Base-by-base conservation (phyloP, 2,329 filamentous ascomycete genomes). In the Penicillium fuscoglaucum region DNA sequence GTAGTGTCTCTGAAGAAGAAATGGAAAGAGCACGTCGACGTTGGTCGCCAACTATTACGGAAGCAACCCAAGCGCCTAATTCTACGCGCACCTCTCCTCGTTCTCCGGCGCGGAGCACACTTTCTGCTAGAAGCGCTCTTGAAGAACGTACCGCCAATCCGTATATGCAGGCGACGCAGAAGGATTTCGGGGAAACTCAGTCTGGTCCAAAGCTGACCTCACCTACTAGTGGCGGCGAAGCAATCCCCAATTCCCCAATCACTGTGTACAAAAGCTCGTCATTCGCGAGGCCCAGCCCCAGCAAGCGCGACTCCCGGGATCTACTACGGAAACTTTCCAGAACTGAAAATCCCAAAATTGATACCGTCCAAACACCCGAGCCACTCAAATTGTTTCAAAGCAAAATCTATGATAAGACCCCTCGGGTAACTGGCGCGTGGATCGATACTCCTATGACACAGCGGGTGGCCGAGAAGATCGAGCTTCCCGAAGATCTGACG, bases 371-470 rank as follows among this genome's bases (percentile, higher is more conserved):
- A 50, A 78, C 75, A 0, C 76, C 75, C 3, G 71, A 76, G 39
- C 66, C 66, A 46, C 58, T 66, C 26, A 76, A 72, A 52, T 50
- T 66, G 6, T 65, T 66, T 15, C 65, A 72, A 33, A 66, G 68
- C 15, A 69, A 64, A 28, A 68, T 76, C 21, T 74, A 76, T 37
- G 72, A 75, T 35, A 77, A 79, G 61, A 80, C 78, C 1, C 78
- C 78, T 3, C 70, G 74, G 39, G 76, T 79, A 10, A 74, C 73
- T 19, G 78, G 78, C 13, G 78, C 77, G 2, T 80, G 77, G 77
- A 74, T 79, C 35, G 78, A 80, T 62, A 80, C 78, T 1, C 78
- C 79, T 4, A 66, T 79, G 62, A 76, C 77, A 13, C 76, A 78
- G 52, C 70, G 71, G 33, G 61, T 68, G 29, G 47, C 66, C 6